Evolutionary conservation across 176 grass and related monocot genomes (phyloP).

Genomic region (Phyllostachys edulis): DNA sequence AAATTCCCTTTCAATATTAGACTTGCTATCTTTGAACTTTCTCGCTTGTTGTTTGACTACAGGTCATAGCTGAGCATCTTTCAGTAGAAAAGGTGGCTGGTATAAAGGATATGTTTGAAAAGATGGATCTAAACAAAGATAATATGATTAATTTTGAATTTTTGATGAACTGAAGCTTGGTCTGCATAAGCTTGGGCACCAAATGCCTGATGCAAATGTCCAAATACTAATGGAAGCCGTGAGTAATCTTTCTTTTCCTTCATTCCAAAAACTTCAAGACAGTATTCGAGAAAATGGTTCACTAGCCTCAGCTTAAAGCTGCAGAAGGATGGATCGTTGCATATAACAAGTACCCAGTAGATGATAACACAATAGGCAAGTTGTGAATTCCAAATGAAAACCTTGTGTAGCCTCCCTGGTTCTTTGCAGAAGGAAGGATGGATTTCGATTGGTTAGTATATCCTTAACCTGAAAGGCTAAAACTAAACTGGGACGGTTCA

Average conservation of each 20-base stretch:
- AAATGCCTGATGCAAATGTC: conserved; percentile 76
- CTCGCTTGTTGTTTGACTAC: conserved; percentile 24
- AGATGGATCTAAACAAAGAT: conserved; percentile 81
- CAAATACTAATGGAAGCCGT: conserved; percentile 94
- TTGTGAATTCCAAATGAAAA: conserved; percentile 65
- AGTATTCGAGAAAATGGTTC: conserved; percentile 85
- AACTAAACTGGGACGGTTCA: background rate
- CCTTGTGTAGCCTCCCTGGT: conserved; percentile 56
- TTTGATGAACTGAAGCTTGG: conserved; percentile 84
- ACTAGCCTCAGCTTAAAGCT: conserved; percentile 79
- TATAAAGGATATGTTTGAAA: conserved; percentile 89
- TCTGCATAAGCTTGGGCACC: conserved; percentile 76
- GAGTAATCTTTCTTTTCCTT: conserved; percentile 36
- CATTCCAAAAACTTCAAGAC: conserved; percentile 46
- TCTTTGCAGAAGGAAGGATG: conserved; percentile 34
- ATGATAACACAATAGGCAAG: conserved; percentile 41
- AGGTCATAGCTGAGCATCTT: conserved; percentile 91
- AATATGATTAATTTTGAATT: conserved; percentile 71
- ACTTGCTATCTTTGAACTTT: conserved; percentile 15
- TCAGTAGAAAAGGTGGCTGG: conserved; percentile 86
- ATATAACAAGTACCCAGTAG: conserved; percentile 54
- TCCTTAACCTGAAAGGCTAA: background rate
- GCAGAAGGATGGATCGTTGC: conserved; percentile 81
- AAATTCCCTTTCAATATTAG: conserved; percentile 12
- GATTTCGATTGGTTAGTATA: conserved; percentile 10